Base-by-base conservation (phyloP, 495 filamentous ascomycete genomes). In the Diplogelasinospora grovesii region DNA sequence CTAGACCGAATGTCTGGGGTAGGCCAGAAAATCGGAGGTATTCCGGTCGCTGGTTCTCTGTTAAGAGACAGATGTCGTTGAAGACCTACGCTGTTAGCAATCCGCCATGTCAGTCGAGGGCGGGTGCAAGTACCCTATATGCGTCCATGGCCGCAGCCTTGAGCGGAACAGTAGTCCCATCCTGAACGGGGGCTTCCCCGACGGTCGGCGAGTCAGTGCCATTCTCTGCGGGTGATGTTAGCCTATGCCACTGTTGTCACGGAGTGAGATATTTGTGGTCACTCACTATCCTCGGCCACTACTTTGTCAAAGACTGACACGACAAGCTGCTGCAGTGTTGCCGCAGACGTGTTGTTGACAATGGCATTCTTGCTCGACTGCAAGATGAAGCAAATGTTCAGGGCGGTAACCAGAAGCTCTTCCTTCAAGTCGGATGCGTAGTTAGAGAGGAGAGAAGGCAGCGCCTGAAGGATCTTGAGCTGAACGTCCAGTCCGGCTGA, bases 301-400 rank as follows among this genome's bases (percentile, higher is more conserved):
- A 96, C 86, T 60, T 90, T 88, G 59, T 98, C 93, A 64, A 94
- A 97, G 1, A 89, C 83, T 4, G 84, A 83, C 34, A 87, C 85
- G 5, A 97, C 82, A 14, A 97, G 78, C 63, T 98, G 92, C 60
- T 95, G 92, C 37, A 98, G 66, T 2, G 93, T 95, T 31, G 92
- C 92, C 20, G 90, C 87, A 13, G 92, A 89, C 1, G 92, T 95
- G 45, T 92, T 93, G 46, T 88, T 90, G 48, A 97, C 89, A 18
- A 93, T 86, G 22, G 79, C 79, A 61, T 82, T 89, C 63, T 95
- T 97, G 59, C 85, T 88, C 20, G 78, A 80, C 61, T 96, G 89
- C 30, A 98, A 59, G 33, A 83, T 83, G 24, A 88, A 89, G 61
- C 92, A 97, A 59, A 95, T 85, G 55, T 93, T 84, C 48, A 98